Evolutionary conservation across 352 stramenopile genomes (phyloP).

Genomic region (Phytopythium litorale): DNA sequence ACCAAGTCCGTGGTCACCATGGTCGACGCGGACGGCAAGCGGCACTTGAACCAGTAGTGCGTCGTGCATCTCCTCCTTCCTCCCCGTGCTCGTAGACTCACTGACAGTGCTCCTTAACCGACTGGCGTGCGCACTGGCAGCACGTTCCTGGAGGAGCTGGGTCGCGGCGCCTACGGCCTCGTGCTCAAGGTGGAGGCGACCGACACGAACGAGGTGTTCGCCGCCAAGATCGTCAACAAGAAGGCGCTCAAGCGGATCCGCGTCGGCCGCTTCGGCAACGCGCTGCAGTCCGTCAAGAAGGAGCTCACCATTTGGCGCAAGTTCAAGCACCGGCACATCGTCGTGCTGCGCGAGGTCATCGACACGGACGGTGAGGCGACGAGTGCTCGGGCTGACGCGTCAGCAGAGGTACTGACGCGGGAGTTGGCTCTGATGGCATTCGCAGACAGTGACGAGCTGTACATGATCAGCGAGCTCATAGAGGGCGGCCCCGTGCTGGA

Average conservation of each 20-base stretch:
- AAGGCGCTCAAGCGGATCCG: constrained; percentile 66
- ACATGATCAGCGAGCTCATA: constrained; percentile 82
- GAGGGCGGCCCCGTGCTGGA: constrained; percentile 68
- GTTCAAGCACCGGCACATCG: constrained; percentile 94
- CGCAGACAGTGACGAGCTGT: constrained; percentile 70
- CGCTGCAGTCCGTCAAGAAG: constrained; percentile 80
- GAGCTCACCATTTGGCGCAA: constrained; percentile 97
- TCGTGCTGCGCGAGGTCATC: constrained; percentile 95
- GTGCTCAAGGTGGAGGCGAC: constrained; percentile 66
- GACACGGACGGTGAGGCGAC: constrained; percentile 75
- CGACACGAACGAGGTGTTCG: constrained; percentile 68
- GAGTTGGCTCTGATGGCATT: background rate
- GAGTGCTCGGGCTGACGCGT: background rate
- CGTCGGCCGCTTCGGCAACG: constrained; percentile 70
- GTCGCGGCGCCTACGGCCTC: constrained; percentile 66
- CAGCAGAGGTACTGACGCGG: background rate
- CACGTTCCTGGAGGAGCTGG: constrained; percentile 69
- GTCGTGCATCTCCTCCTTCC: constrained; percentile 10
- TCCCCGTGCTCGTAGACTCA: background rate
- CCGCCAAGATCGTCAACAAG: constrained; percentile 77
- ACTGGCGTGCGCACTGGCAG: constrained; percentile 14
- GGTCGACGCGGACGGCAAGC: constrained; percentile 46
- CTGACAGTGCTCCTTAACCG: background rate
- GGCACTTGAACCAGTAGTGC: constrained; percentile 78
- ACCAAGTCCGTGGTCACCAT: constrained; percentile 46